phyloP scores from a whole-genome alignment of 1,284 basidiomycete genomes.

The Puccinia hordei region DNA sequence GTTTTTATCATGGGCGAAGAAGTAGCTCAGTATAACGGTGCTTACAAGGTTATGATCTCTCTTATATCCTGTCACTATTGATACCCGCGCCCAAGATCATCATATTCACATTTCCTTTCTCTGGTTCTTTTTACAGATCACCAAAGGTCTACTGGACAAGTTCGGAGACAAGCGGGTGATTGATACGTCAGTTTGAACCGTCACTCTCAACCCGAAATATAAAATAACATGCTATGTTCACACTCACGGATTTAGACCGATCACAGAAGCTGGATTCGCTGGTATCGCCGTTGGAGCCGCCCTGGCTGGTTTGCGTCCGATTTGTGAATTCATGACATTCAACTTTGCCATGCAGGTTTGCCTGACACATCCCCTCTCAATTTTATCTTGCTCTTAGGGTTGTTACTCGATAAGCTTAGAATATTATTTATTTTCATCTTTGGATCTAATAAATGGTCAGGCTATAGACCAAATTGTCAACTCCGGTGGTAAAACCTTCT shows the following conservation, averaged over 20 bases:
- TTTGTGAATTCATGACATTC: constrained; percentile 99
- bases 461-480: constrained; percentile 99
- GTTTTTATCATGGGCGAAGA: constrained; percentile 98
- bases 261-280: constrained; percentile 98
- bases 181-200: constrained; percentile 64
- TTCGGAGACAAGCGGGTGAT: constrained; percentile 98
- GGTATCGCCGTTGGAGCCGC: constrained; percentile 95
- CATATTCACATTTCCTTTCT: constrained; percentile 1
- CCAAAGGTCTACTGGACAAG: constrained; percentile 97
- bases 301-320: constrained; percentile 86
- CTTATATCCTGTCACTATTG: background rate
- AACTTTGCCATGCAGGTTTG: constrained; percentile 80
- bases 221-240: constrained; percentile 50
- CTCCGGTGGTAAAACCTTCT: constrained; percentile 99
- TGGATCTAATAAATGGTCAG: constrained; percentile 59
- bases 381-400: constrained; percentile 25
- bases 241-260: constrained; percentile 67
- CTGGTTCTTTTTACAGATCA: constrained; percentile 67
- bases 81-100: too few species aligned
- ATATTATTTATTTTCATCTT: constrained; percentile 5
- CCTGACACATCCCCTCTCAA: background rate
- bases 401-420: background rate
- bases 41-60: constrained; percentile 79
- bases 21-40: constrained; percentile 98
- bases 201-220: constrained; percentile 49